Base-by-base conservation (phyloP, 2,329 filamentous ascomycete genomes). In the Lasiodiplodia sp. region DNA sequence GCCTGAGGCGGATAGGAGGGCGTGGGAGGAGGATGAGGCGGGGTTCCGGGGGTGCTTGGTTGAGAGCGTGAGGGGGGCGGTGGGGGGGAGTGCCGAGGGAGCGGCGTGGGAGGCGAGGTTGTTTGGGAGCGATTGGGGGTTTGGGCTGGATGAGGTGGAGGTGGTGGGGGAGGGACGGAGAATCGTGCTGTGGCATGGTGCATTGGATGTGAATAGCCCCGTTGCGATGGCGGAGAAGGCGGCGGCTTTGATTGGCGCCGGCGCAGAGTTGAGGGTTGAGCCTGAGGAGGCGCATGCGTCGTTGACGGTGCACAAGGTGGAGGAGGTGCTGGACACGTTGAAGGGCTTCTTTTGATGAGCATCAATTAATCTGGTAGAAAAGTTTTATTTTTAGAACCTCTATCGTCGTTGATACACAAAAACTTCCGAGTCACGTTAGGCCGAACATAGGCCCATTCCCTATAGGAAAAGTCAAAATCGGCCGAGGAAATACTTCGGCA, bases 101-200 rank as follows among this genome's bases (percentile, higher is more conserved):
- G 71, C 71, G 16, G 73, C 73, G 25, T 75, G 75, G 73, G 78
- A 79, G 52, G 73, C 75, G 14, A 72, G 71, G 34, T 64, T 79
- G 31, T 69, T 73, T 23, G 74, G 73, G 6, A 72, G 72, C 31
- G 70, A 74, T 1, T 78, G 77, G 77, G 77, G 74, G 4, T 80
- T 79, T 57, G 74, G 76, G 52, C 70, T 79, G 25, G 68, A 72
- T 21, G 72, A 77, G 2, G 55, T 58, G 28, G n/a, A 12, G 53
- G 67, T 79, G 37, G 58, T 69, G 34, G 69, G 73, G 25, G 73
- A 71, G 14, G 70, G 72, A 11, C 66, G 75, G 14, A 68, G 71
- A 2, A 69, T 78, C 47, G 74, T 74, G 4, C 44, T 80, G 12
- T 80, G 78, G 78, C 78, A 79, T 71, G 78, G 77, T 0, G 69